A percentile compares a stretch with the other conserved stretches of the same genome.
phyloP scores from a whole-genome alignment of 306 rosid species.

The Inga oerstediana region DNA sequence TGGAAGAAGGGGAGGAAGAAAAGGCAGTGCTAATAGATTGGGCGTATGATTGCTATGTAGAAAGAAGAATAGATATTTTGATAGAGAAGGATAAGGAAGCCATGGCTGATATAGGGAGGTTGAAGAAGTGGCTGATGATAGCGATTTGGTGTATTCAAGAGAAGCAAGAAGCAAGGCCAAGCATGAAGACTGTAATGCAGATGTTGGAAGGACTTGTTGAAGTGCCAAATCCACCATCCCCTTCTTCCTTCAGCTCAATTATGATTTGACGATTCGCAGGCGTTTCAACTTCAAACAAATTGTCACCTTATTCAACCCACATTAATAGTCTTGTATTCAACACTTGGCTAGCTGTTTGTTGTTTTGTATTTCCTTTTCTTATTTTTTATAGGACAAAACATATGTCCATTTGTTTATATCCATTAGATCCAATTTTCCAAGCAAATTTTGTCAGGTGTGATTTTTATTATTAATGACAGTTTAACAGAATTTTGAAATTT shows the following conservation, averaged over 20 bases:
- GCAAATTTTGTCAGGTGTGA: no score
- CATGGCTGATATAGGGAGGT: slow-evolving; percentile 29
- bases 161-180: slow-evolving; percentile 42
- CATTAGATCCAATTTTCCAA: no score
- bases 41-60: slow-evolving; percentile 43
- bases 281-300: neutral
- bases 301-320: neutral
- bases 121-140: slow-evolving; percentile 35
- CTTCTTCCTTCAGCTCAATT: slow-evolving; percentile 15
- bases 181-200: slow-evolving; percentile 40
- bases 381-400: no score
- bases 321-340: neutral
- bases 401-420: no score
- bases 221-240: slow-evolving; percentile 42
- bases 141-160: slow-evolving; percentile 54
- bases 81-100: neutral
- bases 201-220: slow-evolving; percentile 34
- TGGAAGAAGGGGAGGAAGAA: slow-evolving; percentile 39
- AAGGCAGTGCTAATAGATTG: slow-evolving; percentile 41
- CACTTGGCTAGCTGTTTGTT: neutral
- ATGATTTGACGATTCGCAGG: neutral
- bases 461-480: no score
- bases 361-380: neutral
- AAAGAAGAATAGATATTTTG: neutral
- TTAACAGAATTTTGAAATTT: no score